Base-by-base conservation (phyloP, 1,284 basidiomycete genomes). In the Boletus semigastroideus region DNA sequence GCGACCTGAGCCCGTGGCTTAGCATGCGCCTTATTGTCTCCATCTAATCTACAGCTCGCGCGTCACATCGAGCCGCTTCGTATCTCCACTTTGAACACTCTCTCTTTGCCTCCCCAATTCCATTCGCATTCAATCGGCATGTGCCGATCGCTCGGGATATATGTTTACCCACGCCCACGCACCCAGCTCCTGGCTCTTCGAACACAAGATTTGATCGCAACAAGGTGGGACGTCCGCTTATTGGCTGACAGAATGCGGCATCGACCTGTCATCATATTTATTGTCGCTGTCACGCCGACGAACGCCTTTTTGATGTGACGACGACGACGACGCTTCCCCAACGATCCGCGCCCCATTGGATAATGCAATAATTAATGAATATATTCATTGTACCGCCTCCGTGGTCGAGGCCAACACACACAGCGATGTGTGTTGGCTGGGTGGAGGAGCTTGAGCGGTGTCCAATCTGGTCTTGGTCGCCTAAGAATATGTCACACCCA, bases 81-180 rank as follows among this genome's bases (percentile, higher is more conserved):
- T 66, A 63, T 62, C 63, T 52, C 60, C 63, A 59, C 59, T 59
- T 27, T 51, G 22, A 22, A 42, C 22, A n/a, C 45, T 37, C 48
- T 46, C 53, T 42, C 52, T n/a, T 22, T n/a, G 10, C 28, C 27
- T 19, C 27, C 14, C 54, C 53, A 48, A 20, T 49, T 17, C 48
- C 25, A 43, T 65, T 69, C 62, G 68, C 25, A 43, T 65, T 69
- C 62, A 69, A 34, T 69, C 63, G 63, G 63, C 46, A 53, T 50
- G 1, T 38, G 11, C 63, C 63, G 63, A 30, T 36, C 37, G 63
- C 27, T 36, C 37, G 38, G 28, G 2, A 22, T n/a, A 5, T 16
- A 1, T 17, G n/a, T n/a, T n/a, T 27, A n/a, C 6, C 33, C 39
- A 28, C 45, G 67, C 66, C 45, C 63, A 65, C 65, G 66, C 49